Evolutionary conservation across 495 filamentous ascomycete species (phyloP), one percentile per base, ranked within the genome.

Genomic region (Oleoguttula mirabilis): DNA sequence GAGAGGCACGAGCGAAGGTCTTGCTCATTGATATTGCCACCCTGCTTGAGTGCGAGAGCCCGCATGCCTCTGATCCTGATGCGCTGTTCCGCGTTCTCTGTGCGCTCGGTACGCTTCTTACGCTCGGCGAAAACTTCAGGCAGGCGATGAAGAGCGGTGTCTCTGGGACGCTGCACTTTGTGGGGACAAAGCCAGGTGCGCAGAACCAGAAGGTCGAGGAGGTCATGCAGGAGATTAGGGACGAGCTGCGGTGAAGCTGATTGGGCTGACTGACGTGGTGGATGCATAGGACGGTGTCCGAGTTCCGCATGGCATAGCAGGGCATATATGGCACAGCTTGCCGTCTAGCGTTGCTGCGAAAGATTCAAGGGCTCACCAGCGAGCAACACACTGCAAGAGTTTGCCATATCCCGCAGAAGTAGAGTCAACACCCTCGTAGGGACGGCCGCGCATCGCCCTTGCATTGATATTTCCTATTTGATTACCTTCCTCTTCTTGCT

Each of bases 21-120:
- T 21, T 53, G 11, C 45, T 53, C 21, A 45, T 41, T 16, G 50
- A 48, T 21, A 53, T 48, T 36, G 50, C 44, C 20, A 31, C 32
- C 5, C 25, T 48, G 21, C 50, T 53, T 7, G 50, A 53, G 36
- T 39, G 39, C 35, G 50, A 53, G 36, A 53, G 50, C 40, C 39
- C 46, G 14, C 30, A 59, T 6, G 78, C 84, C 43, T 74, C 64
- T 7, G 88, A 95, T 51, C 73, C 77, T 0, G 92, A 99, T 59
- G 81, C 80, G 7, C 63, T 86, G 20, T 96, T 84, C 62, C 70
- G 92, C 31, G 76, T 77, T 4, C 69, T 95, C 10, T 87, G 94
- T 15, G 84, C 83, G 1, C 54, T 81, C 0, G 92, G 92, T 0
- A 96, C 88, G 21, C 55, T 95, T 20, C 56, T 85, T 14, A 62